These are phyloP conservation scores for Ceratocystis diversiconidia DNA, from an alignment of 2,329 filamentous ascomycete species.

Conservation along the genomic window DNA sequence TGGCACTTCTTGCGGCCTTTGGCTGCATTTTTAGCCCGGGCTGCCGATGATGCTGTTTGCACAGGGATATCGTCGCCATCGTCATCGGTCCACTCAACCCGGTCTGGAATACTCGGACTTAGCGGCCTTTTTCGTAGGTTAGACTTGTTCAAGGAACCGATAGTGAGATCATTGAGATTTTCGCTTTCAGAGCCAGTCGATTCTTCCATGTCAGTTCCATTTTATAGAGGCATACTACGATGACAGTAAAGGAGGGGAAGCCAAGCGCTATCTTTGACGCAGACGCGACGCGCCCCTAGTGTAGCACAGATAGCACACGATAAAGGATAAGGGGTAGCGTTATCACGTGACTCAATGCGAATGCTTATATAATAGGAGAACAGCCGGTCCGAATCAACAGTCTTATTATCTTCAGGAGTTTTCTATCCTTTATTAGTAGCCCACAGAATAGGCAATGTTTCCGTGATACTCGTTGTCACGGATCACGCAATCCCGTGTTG, in stretches of 20 bases:
- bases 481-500: no score
- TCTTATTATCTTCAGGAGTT: no score
- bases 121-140: neutral
- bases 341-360: neutral
- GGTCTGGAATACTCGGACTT: neutral
- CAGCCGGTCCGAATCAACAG: no score
- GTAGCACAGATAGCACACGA: neutral
- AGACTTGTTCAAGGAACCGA: neutral
- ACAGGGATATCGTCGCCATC: slow-evolving; percentile 8
- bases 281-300: neutral
- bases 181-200: slow-evolving; percentile 6
- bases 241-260: neutral
- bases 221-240: neutral
- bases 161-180: neutral
- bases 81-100: slow-evolving; percentile 13
- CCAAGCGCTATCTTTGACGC: neutral
- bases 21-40: neutral
- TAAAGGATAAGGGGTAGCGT: neutral
- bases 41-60: neutral
- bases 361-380: neutral
- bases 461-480: neutral
- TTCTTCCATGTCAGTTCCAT: neutral
- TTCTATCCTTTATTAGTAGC: no score
- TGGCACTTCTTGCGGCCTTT: neutral
- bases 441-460: neutral